Base-by-base conservation (phyloP, 257 asterid species). In the Haberlea rhodopensis region DNA sequence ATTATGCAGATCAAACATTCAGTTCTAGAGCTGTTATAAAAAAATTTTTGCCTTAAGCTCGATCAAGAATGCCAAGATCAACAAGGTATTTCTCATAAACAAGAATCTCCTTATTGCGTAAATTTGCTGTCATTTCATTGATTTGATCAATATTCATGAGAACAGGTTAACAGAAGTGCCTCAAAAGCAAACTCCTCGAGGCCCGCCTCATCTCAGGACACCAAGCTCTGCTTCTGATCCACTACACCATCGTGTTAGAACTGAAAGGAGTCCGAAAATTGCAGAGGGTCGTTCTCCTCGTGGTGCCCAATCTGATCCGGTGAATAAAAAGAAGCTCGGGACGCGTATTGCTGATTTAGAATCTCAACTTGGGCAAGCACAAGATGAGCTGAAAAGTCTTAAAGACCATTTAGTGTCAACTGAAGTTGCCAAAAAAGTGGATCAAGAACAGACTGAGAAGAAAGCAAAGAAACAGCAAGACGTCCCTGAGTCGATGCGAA, bases 351-450 rank as follows among this genome's bases (percentile, higher is more conserved):
- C 96, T 0, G 95, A 84, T 71, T 78, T 92, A 81, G 99, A 92
- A 60, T 82, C 94, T 26, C 99, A 87, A 66, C 96, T 92, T 40
- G 97, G 95, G 18, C 94, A 87, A 71, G 97, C 97, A 0, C 98
- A 87, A 70, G 79, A 65, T 2, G 97, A 92, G 81, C 89, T 92
- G 64, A 85, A 82, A 61, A 60, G 72, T 61, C 86, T 92, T 13
- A 92, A 92, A 83, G 58, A 67, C 22, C 98, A 91, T 55, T 67
- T 91, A 64, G 71, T 70, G 54, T 78, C 92, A 9, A 85, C 88
- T 5, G 95, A 89, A 72, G 82, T 77, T 29, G 92, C 89, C 1
- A 89, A 89, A 62, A 78, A 62, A 62, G 84, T 72, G 32, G 95
- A 87, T 61, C 94, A 89, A 74, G 84, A 87, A 25, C 91, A 70